Base-by-base conservation (phyloP, 108 stramenopile genomes). In the Cyclotella cryptica region DNA sequence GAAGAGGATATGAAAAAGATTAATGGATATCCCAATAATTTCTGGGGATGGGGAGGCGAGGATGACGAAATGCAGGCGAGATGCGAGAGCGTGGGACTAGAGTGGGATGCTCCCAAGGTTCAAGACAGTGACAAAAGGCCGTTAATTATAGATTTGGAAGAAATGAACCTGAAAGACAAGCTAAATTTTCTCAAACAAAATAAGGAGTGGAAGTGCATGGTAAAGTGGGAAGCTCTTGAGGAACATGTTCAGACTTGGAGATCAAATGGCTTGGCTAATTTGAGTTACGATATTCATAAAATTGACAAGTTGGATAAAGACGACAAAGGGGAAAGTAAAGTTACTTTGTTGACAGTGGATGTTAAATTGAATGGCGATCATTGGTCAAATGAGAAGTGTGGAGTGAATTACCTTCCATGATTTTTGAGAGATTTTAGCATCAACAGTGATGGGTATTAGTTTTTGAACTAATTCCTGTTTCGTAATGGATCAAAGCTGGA, bases 1-100 rank as follows among this genome's bases (percentile, higher is more conserved):
- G 66, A 75, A 44, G 55, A 66, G 22, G 93, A 97, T 73, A 98
- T 96, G 75, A 94, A 91, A 51, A 77, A 79, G 6, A 98, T 98
- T 75, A 99, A 99, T 84, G 98, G 96, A 28, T 99, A 95, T 77
- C 99, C 99, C 40, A 97, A 97, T 65, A 97, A 87, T 22, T 99
- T 97, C 80, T 98, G 99, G 99, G 99, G 99, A 26, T 99, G 99
- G 99, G 99, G 99, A 29, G 99, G 99, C 0, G 99, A 99, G 83
- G 99, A 99, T 77, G 99, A 99, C 72, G 99, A 99, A 76, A 90
- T 99, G 92, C 92, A 93, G 65, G 89, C 87, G 29, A 92, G 95
- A 27, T 88, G 86, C 28, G 90, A 93, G 69, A 80, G 77, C 11
- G 66, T 93, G 60, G 87, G 90, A 1, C 84, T 92, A 12, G 61